Evolutionary conservation across 108 stramenopile species (phyloP), one percentile per base, ranked within the genome.

Genomic region (Ochromonas danica): DNA sequence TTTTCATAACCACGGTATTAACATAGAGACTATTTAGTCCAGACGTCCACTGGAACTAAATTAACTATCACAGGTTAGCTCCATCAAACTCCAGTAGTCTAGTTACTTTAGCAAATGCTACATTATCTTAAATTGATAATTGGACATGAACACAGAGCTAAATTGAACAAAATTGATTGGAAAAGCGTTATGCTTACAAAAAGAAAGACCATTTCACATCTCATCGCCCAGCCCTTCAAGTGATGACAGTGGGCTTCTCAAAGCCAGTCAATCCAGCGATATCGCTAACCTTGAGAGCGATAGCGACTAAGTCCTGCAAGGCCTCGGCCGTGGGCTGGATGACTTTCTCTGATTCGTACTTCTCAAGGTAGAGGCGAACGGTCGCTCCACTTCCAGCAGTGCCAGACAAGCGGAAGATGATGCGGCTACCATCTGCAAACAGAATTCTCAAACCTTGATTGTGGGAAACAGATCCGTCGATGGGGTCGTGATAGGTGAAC

Each of bases 341-440:
- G 63, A 67, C 35, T 31, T 31, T 3, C 10, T 6, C 25, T 31
- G 77, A 61, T 82, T 96, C 95, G 89, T 95, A 98, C 84, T 96
- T 93, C 87, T 99, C 99, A 41, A 99, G 86, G 91, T 99, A 99
- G 93, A 99, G 93, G 40, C 99, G 94, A 38, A 99, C 92, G 31
- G 99, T 99, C 57, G 99, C 99, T 61, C 99, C 99, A 71, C 93
- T 93, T 43, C 95, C 95, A 36, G 94, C 96, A 40, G 99, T 99
- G 79, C 99, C 99, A 78, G 92, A 93, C 1, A 99, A 90, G 70
- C 99, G 94, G 93, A 98, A 99, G 65, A 99, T 90, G 42, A 98
- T 87, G 39, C 99, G 88, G 40, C 95, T 93, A 42, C 97, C 97
- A 89, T 96, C 96, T 0, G 87, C 79, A 90, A 98, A 92, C 62